Base-by-base conservation (phyloP, 345 rosid genomes). In the Streptanthus diversifolius region DNA sequence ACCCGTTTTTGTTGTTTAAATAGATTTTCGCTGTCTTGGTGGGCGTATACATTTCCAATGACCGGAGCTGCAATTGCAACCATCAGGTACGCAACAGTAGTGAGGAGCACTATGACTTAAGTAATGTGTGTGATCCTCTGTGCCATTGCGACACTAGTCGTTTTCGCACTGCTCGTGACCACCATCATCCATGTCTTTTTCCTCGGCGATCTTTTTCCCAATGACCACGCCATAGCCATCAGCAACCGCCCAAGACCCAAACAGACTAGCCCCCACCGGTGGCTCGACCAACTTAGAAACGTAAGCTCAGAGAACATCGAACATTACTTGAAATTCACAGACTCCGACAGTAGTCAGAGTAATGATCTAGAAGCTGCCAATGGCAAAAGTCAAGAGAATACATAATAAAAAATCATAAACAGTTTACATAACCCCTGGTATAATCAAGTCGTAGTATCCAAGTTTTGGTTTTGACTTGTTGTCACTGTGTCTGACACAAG, bases 1-100 rank as follows among this genome's bases (percentile, higher is more conserved):
- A 49, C 56, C 15, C n/a, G 12, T 51, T 12, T 25, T 52, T 2
- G 5, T 21, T 1, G 2, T 25, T 14, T 51, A 24, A 68, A 81
- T 54, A 92, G 92, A 81, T 91, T 93, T 75, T 93, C 97, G 3
- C 67, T 87, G 79, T 88, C 97, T 48, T 91, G 96, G 96, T 93
- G 98, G 97, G 98, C 97, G 1, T 93, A 91, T 74, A 93, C 97
- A 4, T 91, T 93, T 73, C 95, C 98, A 0, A 88, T 84, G 90
- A 89, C 92, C 0, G 85, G 90, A 37, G 92, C 92, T 13, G 91
- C 92, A 22, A 83, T 86, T 63, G 88, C 93, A 33, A 90, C 93
- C 21, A 85, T 88, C 36, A 76, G 83, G 66, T 90, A 86, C 55
- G 87, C 91, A 52, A 82, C 77, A 33, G 83, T 80, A 71, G 87